A percentile compares a stretch with the other conserved stretches of the same genome.
phyloP scores from a whole-genome alignment of 768 basidiomycete genomes.

The Mycena albidolilacea region DNA sequence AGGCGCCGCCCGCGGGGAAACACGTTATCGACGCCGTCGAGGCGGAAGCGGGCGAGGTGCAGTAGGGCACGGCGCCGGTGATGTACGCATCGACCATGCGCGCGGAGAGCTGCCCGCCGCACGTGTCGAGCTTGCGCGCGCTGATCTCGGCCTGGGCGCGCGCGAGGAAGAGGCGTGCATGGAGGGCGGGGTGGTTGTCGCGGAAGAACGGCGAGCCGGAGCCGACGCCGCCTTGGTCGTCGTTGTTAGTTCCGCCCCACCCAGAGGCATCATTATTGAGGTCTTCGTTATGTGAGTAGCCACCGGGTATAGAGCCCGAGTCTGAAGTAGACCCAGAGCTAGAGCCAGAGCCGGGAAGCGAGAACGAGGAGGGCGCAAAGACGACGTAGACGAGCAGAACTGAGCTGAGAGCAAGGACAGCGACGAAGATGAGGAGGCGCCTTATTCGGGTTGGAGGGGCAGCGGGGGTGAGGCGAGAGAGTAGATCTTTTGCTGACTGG shows the following conservation, averaged over 20 bases:
- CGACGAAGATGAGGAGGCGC: constrained; percentile 25
- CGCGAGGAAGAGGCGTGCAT: constrained; percentile 36
- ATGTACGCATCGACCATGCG: constrained; percentile 37
- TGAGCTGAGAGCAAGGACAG: constrained; percentile 31
- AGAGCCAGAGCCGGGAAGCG: background rate
- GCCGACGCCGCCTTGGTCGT: background rate
- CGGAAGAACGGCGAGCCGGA: constrained; percentile 35
- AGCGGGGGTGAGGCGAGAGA: constrained; percentile 16
- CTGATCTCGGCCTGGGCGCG: constrained; percentile 36
- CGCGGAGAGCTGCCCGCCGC: constrained; percentile 24
- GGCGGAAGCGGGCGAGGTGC: background rate
- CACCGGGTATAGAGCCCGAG: background rate
- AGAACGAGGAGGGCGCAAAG: constrained; percentile 17
- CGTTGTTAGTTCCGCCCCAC: background rate
- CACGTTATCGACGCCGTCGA: constrained; percentile 17
- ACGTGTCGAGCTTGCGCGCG: constrained; percentile 34
- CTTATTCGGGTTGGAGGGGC: constrained; percentile 31
- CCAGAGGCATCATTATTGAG: background rate
- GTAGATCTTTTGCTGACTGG: constrained; percentile 11
- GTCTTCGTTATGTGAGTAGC: too few species aligned
- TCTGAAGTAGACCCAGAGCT: background rate
- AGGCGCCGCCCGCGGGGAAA: constrained; percentile 33
- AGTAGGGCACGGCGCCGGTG: constrained; percentile 26
- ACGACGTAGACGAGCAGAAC: constrained; percentile 28
- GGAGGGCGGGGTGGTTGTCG: constrained; percentile 37